Base-by-base conservation (phyloP, 2,329 filamentous ascomycete species). In the Colletotrichum tanaceti region DNA sequence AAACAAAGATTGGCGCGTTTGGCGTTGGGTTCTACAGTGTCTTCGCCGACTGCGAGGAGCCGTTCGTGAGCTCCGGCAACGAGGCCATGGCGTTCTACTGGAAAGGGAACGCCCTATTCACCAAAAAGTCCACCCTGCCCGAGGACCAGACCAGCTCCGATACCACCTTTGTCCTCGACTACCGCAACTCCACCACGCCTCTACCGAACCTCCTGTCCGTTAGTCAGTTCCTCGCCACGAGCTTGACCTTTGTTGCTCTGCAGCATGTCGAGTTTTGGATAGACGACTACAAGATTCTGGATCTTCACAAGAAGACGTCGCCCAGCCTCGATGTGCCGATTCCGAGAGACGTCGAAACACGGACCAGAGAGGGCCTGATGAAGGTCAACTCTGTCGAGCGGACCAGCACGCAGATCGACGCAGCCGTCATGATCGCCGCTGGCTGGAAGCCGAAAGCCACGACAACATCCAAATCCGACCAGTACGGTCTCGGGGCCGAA, bases 51-150 rank as follows among this genome's bases (percentile, higher is more conserved):
- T 99, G 95, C 77, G 97, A 99, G 79, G 94, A 98, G 74, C 96
- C 96, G 0, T 98, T 99, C 76, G 92, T 99, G 72, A 96, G 93
- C 73, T 98, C 95, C 0, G 96, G 96, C 0, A 88, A 87, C 71
- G 91, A 97, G 79, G 94, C 94, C 44, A 98, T 99, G 93, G 95
- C 95, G 0, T 99, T 99, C 77, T 99, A 98, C 82, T 99, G 96
- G 97, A 98, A 98, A 79, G 94, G 92, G n/a, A 98, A 98, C 78
- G 93, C 93, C 5, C 86, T 99, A 1, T 98, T 97, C 78, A 99
- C 97, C 28, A 91, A 94, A 74, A 93, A 93, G 73, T 86, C 96
- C 24, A 89, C 90, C 72, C 81, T 98, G 9, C 89, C 91, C 1
- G 84, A 88, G 53, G 87, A 88, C 28, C 86, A 93, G 75, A 81